These are phyloP conservation scores for Paramyrothecium roridum DNA, from an alignment of 2,329 filamentous ascomycete species.

Conservation along the genomic window DNA sequence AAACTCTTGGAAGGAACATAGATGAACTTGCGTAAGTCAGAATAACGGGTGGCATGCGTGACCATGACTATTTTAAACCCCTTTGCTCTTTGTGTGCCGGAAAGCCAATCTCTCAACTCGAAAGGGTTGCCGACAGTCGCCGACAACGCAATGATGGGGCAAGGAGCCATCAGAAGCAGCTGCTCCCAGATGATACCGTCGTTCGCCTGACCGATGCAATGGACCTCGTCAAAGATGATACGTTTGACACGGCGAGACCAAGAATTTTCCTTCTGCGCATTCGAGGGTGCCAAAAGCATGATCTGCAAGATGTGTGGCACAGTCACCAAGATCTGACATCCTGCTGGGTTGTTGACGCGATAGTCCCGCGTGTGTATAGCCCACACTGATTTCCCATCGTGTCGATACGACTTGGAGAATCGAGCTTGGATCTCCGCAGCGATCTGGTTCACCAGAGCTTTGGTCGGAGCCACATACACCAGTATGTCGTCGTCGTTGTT, in stretches of 20 bases:
- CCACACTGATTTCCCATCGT: conserved; percentile 66
- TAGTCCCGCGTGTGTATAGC: conserved; percentile 76
- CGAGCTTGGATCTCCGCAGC: conserved; percentile 74
- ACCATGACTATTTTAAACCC: conserved; percentile 66
- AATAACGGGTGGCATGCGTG: conserved; percentile 67
- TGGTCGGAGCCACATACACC: conserved; percentile 78
- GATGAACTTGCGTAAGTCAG: conserved; percentile 72
- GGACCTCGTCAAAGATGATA: conserved; percentile 81
- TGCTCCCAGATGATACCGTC: conserved; percentile 80
- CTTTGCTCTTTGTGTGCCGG: conserved; percentile 58
- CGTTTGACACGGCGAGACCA: conserved; percentile 69
- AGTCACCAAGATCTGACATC: conserved; percentile 74
- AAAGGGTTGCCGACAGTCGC: conserved; percentile 75
- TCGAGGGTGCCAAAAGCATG: conserved; percentile 65
- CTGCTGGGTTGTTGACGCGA: conserved; percentile 67
- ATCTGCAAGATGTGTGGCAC: conserved; percentile 78
- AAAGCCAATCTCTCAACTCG: conserved; percentile 68
- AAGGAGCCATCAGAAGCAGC: conserved; percentile 68
- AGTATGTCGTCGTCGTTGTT: conserved; percentile 66
- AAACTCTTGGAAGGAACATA: conserved; percentile 51
- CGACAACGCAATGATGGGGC: conserved; percentile 75
- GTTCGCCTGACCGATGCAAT: conserved; percentile 74
- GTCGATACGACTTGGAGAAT: conserved; percentile 64
- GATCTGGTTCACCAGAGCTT: conserved; percentile 80
- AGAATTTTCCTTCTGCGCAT: conserved; percentile 49